phyloP scores from a whole-genome alignment of 176 grass and related monocot species.

The Chloris gayana region DNA sequence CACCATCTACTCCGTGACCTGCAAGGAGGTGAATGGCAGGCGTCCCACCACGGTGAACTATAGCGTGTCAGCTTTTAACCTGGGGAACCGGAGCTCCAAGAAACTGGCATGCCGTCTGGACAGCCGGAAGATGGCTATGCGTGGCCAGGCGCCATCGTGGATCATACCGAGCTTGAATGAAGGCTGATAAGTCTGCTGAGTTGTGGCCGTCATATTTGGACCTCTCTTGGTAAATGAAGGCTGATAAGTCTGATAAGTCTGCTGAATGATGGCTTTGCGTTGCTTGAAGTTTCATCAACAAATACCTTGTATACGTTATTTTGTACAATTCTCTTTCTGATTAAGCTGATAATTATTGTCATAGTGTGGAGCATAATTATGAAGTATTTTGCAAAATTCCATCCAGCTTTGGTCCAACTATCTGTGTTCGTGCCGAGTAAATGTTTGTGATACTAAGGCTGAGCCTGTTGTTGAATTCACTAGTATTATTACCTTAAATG shows the following conservation, averaged over 20 bases:
- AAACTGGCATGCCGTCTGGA: conserved; percentile 28
- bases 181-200: conserved; percentile 3
- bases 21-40: conserved; percentile 17
- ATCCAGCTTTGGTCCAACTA: not conserved
- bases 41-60: conserved; percentile 35
- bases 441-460: too few relatives aligned
- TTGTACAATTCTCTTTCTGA: not conserved
- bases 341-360: too few relatives aligned
- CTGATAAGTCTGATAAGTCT: conserved; percentile 1
- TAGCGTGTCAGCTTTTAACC: conserved; percentile 35
- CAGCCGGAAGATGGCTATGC: conserved; percentile 19
- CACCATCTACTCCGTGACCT: conserved; percentile 41
- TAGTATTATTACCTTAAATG: too few relatives aligned
- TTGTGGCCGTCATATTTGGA: not conserved
- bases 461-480: too few relatives aligned
- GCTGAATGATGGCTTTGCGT: not conserved
- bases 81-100: conserved; percentile 35
- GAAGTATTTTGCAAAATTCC: not conserved
- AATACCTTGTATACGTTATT: not conserved
- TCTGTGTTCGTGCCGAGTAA: not conserved
- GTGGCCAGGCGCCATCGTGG: conserved; percentile 38
- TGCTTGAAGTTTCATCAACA: not conserved
- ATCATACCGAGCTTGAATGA: conserved; percentile 41
- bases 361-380: too few relatives aligned
- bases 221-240: conserved; percentile 21